These are phyloP conservation scores for Phyllosticta capitalensis DNA, from an alignment of 2,329 filamentous ascomycete genomes.

Conservation along the genomic window DNA sequence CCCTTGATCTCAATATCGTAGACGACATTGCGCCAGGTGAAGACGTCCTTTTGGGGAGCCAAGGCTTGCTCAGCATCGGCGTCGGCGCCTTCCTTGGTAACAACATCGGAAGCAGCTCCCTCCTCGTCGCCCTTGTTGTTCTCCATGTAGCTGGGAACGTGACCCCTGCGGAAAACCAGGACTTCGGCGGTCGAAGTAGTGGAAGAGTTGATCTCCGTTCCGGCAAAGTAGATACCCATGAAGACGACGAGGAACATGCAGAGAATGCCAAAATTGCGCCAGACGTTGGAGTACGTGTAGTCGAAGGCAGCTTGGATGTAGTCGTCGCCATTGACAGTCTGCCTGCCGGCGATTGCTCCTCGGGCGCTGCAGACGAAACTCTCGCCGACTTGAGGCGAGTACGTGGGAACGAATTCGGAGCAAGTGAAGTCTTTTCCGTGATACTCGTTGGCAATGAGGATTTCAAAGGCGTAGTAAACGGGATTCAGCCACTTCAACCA, in stretches of 20 bases:
- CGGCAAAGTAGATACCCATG: constrained; percentile 52
- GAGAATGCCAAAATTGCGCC: constrained; percentile 55
- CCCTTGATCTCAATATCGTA: constrained; percentile 45
- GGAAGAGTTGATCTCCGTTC: constrained; percentile 43
- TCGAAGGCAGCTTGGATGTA: constrained; percentile 23
- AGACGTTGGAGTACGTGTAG: constrained; percentile 35
- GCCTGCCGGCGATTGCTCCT: constrained; percentile 31
- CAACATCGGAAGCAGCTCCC: constrained; percentile 17
- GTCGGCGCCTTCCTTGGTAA: constrained; percentile 17
- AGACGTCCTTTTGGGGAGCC: constrained; percentile 45
- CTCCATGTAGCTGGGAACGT: constrained; percentile 33
- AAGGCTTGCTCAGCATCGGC: constrained; percentile 20
- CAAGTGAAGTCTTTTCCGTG: constrained; percentile 23
- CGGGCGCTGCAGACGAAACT: constrained; percentile 44
- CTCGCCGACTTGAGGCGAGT: constrained; percentile 34
- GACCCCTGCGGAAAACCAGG: constrained; percentile 51
- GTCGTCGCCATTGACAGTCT: constrained; percentile 30
- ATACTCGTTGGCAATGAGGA: constrained; percentile 68
- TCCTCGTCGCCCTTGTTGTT: constrained; percentile 28
- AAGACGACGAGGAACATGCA: constrained; percentile 56
- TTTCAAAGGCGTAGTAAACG: constrained; percentile 70
- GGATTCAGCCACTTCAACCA: constrained; percentile 61
- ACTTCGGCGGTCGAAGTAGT: constrained; percentile 52
- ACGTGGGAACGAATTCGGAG: constrained; percentile 29
- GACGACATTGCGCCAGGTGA: constrained; percentile 51